phyloP scores from a whole-genome alignment of 1,284 basidiomycete genomes.

The Schizophyllum amplum region DNA sequence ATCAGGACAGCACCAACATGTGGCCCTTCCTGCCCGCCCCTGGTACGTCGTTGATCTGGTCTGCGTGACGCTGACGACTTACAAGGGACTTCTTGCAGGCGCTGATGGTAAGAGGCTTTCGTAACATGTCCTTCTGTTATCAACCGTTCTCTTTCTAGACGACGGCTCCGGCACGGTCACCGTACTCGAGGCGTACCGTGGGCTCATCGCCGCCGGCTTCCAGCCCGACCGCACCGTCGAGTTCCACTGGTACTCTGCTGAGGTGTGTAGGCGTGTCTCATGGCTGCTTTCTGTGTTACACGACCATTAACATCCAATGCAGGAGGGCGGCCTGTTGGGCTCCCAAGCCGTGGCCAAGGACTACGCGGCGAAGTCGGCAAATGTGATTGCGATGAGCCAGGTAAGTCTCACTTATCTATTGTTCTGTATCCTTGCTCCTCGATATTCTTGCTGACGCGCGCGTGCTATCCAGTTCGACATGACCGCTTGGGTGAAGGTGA shows the following conservation, averaged over 20 bases:
- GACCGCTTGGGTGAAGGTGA: slow-evolving; percentile 90
- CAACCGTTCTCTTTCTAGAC: slow-evolving; percentile 35
- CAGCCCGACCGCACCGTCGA: slow-evolving; percentile 75
- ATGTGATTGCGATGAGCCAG: slow-evolving; percentile 87
- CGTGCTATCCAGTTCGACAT: slow-evolving; percentile 67
- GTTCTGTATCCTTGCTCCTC: too few species aligned
- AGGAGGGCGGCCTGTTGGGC: slow-evolving; percentile 94
- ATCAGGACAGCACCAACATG: slow-evolving; percentile 87
- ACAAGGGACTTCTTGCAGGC: too few species aligned
- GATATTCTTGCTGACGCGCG: neutral
- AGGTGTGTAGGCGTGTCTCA: slow-evolving; percentile 37
- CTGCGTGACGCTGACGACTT: slow-evolving; percentile 6
- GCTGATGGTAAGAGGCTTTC: slow-evolving; percentile 49
- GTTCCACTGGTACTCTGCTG: slow-evolving; percentile 95
- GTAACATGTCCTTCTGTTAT: neutral
- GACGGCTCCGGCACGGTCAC: slow-evolving; percentile 90
- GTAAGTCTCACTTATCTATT: slow-evolving; percentile 27
- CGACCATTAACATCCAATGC: slow-evolving; percentile 8
- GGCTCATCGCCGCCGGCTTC: slow-evolving; percentile 74
- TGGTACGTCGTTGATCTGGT: slow-evolving; percentile 42
- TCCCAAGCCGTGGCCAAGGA: slow-evolving; percentile 83
- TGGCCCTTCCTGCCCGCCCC: slow-evolving; percentile 88
- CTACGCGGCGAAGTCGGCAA: slow-evolving; percentile 57
- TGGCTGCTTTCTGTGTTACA: neutral
- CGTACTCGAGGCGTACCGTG: slow-evolving; percentile 85